These are phyloP conservation scores for Pseudogymnoascus sp. DNA, from an alignment of 2,329 filamentous ascomycete genomes.

Conservation along the genomic window DNA sequence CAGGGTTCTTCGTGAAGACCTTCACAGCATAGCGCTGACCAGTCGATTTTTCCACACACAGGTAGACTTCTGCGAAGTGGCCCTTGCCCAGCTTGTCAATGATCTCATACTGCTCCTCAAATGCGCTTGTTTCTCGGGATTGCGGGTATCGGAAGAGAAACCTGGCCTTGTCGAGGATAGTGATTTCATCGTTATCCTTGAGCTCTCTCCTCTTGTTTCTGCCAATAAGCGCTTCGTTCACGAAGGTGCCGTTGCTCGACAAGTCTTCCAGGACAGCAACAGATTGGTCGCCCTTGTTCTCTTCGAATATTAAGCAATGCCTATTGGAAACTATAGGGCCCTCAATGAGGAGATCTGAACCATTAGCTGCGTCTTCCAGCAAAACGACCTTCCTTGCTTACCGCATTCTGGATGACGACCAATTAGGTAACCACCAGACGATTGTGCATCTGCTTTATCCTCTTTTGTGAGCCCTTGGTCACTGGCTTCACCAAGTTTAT, in stretches of 20 bases:
- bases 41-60: slow-evolving; percentile 78
- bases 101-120: slow-evolving; percentile 78
- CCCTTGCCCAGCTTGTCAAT: slow-evolving; percentile 85
- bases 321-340: slow-evolving; percentile 81
- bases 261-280: slow-evolving; percentile 82
- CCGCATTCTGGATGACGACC: slow-evolving; percentile 91
- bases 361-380: slow-evolving; percentile 16
- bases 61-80: slow-evolving; percentile 88
- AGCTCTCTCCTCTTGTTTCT: slow-evolving; percentile 87
- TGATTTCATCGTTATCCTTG: slow-evolving; percentile 83
- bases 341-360: slow-evolving; percentile 61
- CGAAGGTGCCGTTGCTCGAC: slow-evolving; percentile 92
- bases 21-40: slow-evolving; percentile 87
- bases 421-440: slow-evolving; percentile 80
- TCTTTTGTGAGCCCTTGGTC: slow-evolving; percentile 35
- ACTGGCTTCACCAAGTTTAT: slow-evolving; percentile 32
- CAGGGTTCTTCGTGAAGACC: slow-evolving; percentile 78
- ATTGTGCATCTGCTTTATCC: slow-evolving; percentile 51
- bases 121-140: slow-evolving; percentile 64
- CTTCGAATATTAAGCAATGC: slow-evolving; percentile 62
- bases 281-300: slow-evolving; percentile 50
- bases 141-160: slow-evolving; percentile 90
- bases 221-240: slow-evolving; percentile 85
- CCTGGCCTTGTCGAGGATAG: slow-evolving; percentile 72
- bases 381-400: slow-evolving; percentile 39